These are phyloP conservation scores for Termitomyces sp. DNA, from an alignment of 768 basidiomycete species.

Conservation along the genomic window DNA sequence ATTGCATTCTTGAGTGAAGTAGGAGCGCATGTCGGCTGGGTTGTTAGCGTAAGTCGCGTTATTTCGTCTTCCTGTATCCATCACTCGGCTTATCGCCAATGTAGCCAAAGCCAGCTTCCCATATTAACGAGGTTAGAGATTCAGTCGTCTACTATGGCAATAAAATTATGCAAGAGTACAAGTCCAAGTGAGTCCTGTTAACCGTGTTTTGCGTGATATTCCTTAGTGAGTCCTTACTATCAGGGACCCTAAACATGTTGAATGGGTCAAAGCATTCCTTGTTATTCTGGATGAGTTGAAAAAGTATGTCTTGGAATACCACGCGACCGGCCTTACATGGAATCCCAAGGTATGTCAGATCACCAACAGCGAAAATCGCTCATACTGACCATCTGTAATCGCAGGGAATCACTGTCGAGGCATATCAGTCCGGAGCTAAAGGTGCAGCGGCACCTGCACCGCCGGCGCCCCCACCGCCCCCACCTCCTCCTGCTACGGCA, in stretches of 20 bases:
- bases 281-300: conserved; percentile 73
- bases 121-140: conserved; percentile 81
- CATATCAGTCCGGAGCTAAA: conserved; percentile 39
- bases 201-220: background rate
- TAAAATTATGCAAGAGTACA: conserved; percentile 88
- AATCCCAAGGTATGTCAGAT: conserved; percentile 63
- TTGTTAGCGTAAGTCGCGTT: conserved; percentile 61
- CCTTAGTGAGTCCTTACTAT: conserved; percentile 6
- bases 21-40: conserved; percentile 82
- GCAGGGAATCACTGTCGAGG: conserved; percentile 56
- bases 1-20: conserved; percentile 82
- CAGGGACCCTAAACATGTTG: conserved; percentile 83
- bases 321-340: conserved; percentile 87
- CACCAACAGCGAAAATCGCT: background rate
- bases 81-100: background rate
- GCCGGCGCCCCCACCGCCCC: conserved; percentile 55
- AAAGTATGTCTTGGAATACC: conserved; percentile 80
- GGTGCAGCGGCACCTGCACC: conserved; percentile 45
- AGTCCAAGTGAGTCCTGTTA: conserved; percentile 67
- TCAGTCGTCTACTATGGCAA: conserved; percentile 86
- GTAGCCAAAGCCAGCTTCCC: conserved; percentile 80
- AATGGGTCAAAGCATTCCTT: conserved; percentile 80
- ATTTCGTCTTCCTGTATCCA: background rate
- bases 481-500: conserved; percentile 39
- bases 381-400: background rate